A percentile compares a stretch with the other conserved stretches of the same genome.
phyloP scores from a whole-genome alignment of 2,329 filamentous ascomycete genomes.

The Xylariales sp. region DNA sequence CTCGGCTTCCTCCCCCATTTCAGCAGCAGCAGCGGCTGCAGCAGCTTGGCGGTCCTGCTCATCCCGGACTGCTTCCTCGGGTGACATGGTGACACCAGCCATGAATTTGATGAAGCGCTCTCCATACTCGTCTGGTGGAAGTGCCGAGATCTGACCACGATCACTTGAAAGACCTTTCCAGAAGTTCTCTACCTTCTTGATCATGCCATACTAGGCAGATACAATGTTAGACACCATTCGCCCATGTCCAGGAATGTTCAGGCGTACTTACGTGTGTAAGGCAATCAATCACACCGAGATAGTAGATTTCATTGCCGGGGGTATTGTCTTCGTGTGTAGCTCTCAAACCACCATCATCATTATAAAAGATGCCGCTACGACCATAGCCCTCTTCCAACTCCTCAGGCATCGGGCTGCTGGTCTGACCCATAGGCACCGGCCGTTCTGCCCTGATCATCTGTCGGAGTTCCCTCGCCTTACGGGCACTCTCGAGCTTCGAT shows the following conservation, averaged over 20 bases:
- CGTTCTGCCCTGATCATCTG: conserved; percentile 91
- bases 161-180: conserved; percentile 89
- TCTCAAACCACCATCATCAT: conserved; percentile 89
- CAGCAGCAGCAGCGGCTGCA: conserved; percentile 28
- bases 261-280: conserved; percentile 77
- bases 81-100: conserved; percentile 81
- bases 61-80: conserved; percentile 76
- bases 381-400: conserved; percentile 73
- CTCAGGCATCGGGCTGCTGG: conserved; percentile 80
- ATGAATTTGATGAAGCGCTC: conserved; percentile 94
- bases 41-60: conserved; percentile 52
- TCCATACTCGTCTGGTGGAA: conserved; percentile 85
- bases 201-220: conserved; percentile 75
- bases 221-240: conserved; percentile 5
- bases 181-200: conserved; percentile 95
- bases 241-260: too few relatives aligned
- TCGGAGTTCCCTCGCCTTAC: conserved; percentile 85
- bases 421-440: conserved; percentile 86
- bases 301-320: conserved; percentile 90
- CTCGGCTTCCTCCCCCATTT: conserved; percentile 25
- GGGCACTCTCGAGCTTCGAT: conserved; percentile 85
- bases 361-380: conserved; percentile 74
- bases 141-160: conserved; percentile 83
- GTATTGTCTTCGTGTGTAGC: conserved; percentile 87
- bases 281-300: conserved; percentile 97